Evolutionary conservation across 2,329 filamentous ascomycete genomes (phyloP).

Genomic region (Cytospora chrysosperma): DNA sequence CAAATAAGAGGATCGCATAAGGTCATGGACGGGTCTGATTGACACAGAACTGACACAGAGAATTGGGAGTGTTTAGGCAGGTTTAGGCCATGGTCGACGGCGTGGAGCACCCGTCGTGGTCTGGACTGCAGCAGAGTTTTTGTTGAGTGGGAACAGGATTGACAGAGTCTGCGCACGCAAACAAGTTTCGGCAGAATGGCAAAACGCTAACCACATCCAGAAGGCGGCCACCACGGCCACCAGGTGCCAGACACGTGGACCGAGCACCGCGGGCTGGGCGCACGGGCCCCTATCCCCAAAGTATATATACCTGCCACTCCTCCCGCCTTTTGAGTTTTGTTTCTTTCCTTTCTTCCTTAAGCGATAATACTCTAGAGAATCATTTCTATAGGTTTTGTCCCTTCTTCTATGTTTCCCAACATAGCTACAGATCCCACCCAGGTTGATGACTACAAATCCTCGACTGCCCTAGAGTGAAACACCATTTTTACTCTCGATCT

Average conservation of each 20-base stretch:
- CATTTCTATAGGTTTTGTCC: conserved; percentile 98
- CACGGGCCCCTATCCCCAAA: background rate
- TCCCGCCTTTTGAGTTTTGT: conserved; percentile 35
- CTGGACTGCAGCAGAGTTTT: background rate
- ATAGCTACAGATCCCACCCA: conserved; percentile 92
- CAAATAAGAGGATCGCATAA: background rate
- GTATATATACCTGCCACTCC: conserved; percentile 42
- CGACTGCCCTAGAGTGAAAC: conserved; percentile 84
- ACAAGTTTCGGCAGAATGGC: background rate
- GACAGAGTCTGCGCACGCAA: background rate
- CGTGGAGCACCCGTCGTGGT: background rate
- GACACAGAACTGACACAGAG: background rate
- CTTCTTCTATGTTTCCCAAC: conserved; percentile 83
- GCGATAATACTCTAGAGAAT: conserved; percentile 76
- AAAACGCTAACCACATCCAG: background rate
- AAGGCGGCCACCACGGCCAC: background rate
- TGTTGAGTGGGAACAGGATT: background rate
- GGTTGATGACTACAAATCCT: conserved; percentile 90
- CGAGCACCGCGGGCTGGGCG: background rate
- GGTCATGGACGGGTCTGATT: background rate
- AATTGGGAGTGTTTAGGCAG: too few species aligned
- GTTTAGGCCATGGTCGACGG: background rate
- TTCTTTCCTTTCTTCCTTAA: conserved; percentile 54
- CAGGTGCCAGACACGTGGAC: background rate
- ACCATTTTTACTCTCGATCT: conserved; percentile 58